These are phyloP conservation scores for Linum tenue DNA, from an alignment of 345 rosid genomes.

Conservation along the genomic window DNA sequence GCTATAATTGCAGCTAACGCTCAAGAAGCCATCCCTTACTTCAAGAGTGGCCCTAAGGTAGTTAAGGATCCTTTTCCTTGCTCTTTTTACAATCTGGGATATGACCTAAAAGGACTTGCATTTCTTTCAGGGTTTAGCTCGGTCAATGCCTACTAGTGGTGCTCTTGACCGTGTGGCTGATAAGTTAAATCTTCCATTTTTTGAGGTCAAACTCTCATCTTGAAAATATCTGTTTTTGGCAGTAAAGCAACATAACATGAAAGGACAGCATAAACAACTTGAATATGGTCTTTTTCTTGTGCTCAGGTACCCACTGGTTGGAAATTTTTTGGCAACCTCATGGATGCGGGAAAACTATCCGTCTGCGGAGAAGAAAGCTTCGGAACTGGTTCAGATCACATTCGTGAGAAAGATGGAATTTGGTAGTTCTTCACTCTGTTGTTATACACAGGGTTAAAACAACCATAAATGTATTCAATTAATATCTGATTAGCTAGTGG, in stretches of 20 bases:
- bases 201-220: constrained; percentile 50
- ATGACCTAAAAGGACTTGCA: constrained; percentile 6
- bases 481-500: too few relatives aligned
- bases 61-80: constrained; percentile 7
- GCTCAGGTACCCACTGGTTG: constrained; percentile 91
- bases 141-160: constrained; percentile 97
- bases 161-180: constrained; percentile 92
- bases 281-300: constrained; percentile 7
- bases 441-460: neutral
- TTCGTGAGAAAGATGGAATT: constrained; percentile 93
- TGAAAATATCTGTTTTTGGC: neutral
- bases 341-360: constrained; percentile 93
- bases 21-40: constrained; percentile 80
- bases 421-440: constrained; percentile 45
- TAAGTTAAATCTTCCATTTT: constrained; percentile 70
- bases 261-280: neutral
- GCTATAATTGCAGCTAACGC: constrained; percentile 92
- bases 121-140: constrained; percentile 68
- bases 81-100: neutral
- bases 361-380: constrained; percentile 96
- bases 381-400: constrained; percentile 96
- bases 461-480: too few relatives aligned
- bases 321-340: constrained; percentile 94
- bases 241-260: neutral
- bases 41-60: constrained; percentile 68